Base-by-base conservation (phyloP, 768 basidiomycete species). In the Naganishia onofrii region DNA sequence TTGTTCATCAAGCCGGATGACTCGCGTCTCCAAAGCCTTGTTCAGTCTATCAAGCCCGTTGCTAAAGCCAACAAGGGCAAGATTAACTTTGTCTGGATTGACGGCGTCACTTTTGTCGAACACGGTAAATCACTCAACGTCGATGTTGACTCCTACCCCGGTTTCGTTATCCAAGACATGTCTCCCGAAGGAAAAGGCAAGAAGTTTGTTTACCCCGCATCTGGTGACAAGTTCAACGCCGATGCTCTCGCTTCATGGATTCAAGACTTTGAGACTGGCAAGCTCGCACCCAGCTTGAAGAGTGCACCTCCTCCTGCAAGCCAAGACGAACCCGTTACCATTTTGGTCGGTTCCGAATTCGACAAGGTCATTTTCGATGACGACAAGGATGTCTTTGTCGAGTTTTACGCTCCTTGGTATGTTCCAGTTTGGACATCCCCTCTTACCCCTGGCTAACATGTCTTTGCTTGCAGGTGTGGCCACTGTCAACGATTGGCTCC, bases 1-100 rank as follows among this genome's bases (percentile, higher is more conserved):
- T 85, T 96, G 74, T 99, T 99, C 84, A 76, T 94, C 74, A 93
- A 97, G 81, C 89, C 94, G 34, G 85, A 86, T 70, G 71, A 76
- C 23, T 86, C 87, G 73, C 84, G 85, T 70, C 88, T 86, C 74
- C 85, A 90, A 17, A 83, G 84, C 34, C 81, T 88, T 58, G 86
- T 95, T 72, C 87, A 87, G 29, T 81, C 84, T 48, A 79, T 97
- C 74, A 87, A 84, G 74, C 88, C 92, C 10, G 81, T 95, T 65
- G 96, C 96, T 8, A 83, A 87, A 65, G 87, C 88, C 78, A 87
- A 87, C 85, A 92, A 91, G 83, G 86, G 88, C 75, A 88, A 91
- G 83, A 77, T 98, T 79, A 96, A 96, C 88, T 96, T 97, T 81
- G 95, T 98, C 71, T 95, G 89, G 88, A 98, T 99, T 75, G 96